These are phyloP conservation scores for Chloranthus sessilifolius DNA, from an alignment of 164 flowering plant species.

Conservation along the genomic window DNA sequence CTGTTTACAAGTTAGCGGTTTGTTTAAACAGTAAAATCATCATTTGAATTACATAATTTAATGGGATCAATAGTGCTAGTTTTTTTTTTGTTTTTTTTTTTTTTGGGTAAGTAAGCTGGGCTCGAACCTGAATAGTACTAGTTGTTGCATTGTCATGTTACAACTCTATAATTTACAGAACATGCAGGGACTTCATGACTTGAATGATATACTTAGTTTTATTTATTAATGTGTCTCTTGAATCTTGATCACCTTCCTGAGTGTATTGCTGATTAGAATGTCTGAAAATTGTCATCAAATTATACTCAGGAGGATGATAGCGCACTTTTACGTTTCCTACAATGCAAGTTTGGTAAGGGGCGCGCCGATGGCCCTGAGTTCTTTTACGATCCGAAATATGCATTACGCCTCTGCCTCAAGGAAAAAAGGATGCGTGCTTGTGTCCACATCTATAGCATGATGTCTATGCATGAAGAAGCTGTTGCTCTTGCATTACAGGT, in stretches of 20 bases:
- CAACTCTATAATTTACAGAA: not conserved
- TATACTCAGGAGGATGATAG: constrained; percentile 84
- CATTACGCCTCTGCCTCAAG: constrained; percentile 91
- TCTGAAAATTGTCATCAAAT: constrained; percentile 2
- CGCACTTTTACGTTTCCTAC: constrained; percentile 84
- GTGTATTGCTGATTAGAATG: constrained; percentile 1
- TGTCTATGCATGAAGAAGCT: constrained; percentile 99
- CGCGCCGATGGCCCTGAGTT: constrained; percentile 78
- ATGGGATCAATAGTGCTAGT: too few species aligned
- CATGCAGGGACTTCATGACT: not conserved
- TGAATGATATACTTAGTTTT: not conserved
- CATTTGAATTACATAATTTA: too few species aligned
- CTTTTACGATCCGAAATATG: constrained; percentile 97
- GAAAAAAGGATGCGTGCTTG: constrained; percentile 96
- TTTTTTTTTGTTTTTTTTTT: too few species aligned
- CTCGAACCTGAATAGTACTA: too few species aligned
- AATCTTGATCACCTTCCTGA: not conserved
- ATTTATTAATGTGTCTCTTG: not conserved
- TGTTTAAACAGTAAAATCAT: too few species aligned
- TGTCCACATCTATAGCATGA: constrained; percentile 98
- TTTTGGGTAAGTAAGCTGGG: too few species aligned
- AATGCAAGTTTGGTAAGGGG: constrained; percentile 95
- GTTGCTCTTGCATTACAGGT: constrained; percentile 98
- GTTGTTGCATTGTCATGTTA: too few species aligned
- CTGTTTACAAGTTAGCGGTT: too few species aligned